phyloP scores from a whole-genome alignment of 2,329 filamentous ascomycete species.

The Cordyceps pruinosa region DNA sequence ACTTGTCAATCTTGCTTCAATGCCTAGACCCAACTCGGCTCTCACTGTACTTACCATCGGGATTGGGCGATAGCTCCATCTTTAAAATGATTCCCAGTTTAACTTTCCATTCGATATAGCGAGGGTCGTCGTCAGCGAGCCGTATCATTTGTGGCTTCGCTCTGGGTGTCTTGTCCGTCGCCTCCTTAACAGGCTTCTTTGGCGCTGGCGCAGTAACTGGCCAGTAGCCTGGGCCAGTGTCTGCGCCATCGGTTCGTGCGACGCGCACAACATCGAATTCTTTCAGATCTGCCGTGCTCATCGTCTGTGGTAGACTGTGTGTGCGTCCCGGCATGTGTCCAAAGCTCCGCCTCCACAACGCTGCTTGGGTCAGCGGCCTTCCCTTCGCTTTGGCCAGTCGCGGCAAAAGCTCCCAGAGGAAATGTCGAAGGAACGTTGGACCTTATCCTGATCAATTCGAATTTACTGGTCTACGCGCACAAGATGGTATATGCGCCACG shows the following conservation, averaged over 20 bases:
- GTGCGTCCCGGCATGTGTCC: not conserved
- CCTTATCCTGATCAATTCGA: not conserved
- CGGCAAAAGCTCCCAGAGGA: not conserved
- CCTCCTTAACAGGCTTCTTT: conserved; percentile 33
- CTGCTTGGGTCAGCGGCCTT: not conserved
- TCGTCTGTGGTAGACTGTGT: not conserved
- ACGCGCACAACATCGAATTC: conserved; percentile 37
- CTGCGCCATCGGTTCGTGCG: conserved; percentile 39
- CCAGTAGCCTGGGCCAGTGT: conserved; percentile 40
- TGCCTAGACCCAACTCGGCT: not conserved
- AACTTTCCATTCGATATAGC: conserved; percentile 38
- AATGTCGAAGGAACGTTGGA: too few relatives aligned
- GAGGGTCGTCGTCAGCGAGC: conserved; percentile 35
- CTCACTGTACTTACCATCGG: conserved; percentile 27
- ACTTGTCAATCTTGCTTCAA: conserved; percentile 1
- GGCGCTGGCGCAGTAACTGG: conserved; percentile 25
- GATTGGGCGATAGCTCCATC: conserved; percentile 36
- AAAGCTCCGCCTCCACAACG: not conserved
- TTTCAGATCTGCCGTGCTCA: conserved; percentile 27
- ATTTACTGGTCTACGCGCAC: conserved; percentile 3
- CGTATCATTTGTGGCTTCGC: conserved; percentile 37
- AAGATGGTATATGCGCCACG: not conserved
- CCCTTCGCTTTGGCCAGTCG: not conserved
- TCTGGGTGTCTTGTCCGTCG: conserved; percentile 30
- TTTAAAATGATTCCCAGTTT: conserved; percentile 40